Base-by-base conservation (phyloP, 1,139 yeast genomes). In the Pneumocystis oryctolagi region DNA sequence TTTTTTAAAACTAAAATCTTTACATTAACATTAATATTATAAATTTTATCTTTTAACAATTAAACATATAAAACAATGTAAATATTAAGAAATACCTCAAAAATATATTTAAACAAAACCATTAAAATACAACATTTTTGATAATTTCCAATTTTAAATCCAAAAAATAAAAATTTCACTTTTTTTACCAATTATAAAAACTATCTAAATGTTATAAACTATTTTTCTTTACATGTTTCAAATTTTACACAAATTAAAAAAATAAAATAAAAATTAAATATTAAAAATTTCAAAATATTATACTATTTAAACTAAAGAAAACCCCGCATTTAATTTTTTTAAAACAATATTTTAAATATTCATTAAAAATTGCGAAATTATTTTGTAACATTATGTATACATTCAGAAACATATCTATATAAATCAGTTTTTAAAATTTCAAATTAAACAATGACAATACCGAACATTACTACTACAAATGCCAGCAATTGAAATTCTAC, bases 401-500 rank as follows among this genome's bases (percentile, higher is more conserved):
- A 47, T 47, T 47, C 55, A 25, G 55, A 47, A 12, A 47, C 31
- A 47, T 47, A 47, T 47, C 55, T 47, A 47, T 25, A 25, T 18
- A 40, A 47, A 47, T 47, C 20, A 47, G n/a, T 12, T 3, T 47
- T 47, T 47, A 25, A 20, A 47, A 9, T 47, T 3, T 25, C 1
- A 8, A 47, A 20, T 20, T 47, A 25, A 25, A 25, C 20, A 37
- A 39, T 47, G 9, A 12, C 9, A 94, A 71, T 82, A 79, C 66
- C 81, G 81, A 64, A 89, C 85, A 73, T 90, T 90, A 65, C 79
- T 76, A 61, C 85, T 85, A 76, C 88, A 90, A 74, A 90, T 81
- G 34, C 97, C 97, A 37, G 96, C 95, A 71, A 90, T 88, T 55
- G 95, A 85, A 66, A 94, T 94, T 75, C 97, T 84, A 62, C 97